Percentiles rank a stretch among this genome's conserved stretches.
Conservation (phyloP, 2,329 filamentous ascomycete genomes). For the Aspergillus pseudoglaucus region DNA sequence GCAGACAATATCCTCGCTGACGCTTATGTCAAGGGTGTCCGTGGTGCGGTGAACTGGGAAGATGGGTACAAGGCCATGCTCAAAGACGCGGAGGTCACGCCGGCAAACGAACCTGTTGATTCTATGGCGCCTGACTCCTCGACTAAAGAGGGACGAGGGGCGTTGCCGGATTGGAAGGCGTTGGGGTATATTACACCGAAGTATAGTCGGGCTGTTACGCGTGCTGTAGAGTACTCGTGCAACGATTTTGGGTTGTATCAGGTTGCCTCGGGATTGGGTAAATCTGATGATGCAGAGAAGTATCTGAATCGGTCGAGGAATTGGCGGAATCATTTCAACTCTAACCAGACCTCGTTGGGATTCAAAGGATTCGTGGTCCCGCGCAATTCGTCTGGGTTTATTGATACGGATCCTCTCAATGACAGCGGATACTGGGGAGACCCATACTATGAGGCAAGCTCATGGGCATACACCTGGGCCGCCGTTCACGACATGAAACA, state of each 20-base stretch:
- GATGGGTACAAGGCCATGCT: slow-evolving; percentile 58
- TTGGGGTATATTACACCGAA: slow-evolving; percentile 60
- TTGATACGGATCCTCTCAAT: slow-evolving; percentile 44
- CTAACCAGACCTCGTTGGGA: slow-evolving; percentile 49
- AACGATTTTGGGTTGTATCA: slow-evolving; percentile 65
- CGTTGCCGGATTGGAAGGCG: slow-evolving; percentile 61
- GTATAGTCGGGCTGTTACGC: slow-evolving; percentile 56
- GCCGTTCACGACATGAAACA: slow-evolving; percentile 59
- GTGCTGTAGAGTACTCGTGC: slow-evolving; percentile 60
- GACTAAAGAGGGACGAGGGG: slow-evolving; percentile 62
- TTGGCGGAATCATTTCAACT: slow-evolving; percentile 68
- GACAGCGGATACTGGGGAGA: slow-evolving; percentile 62
- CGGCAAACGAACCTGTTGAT: slow-evolving; percentile 54
- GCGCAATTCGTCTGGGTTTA: slow-evolving; percentile 44
- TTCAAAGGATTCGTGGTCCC: slow-evolving; percentile 64
- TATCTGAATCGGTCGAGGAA: slow-evolving; percentile 60
- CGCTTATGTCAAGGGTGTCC: slow-evolving; percentile 61
- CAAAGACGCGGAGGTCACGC: slow-evolving; percentile 59
- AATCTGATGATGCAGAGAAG: slow-evolving; percentile 45
- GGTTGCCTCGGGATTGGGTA: slow-evolving; percentile 55
- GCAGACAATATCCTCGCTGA: slow-evolving; percentile 67
- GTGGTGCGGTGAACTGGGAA: slow-evolving; percentile 57
- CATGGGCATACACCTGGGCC: slow-evolving; percentile 63
- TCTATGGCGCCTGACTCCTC: slow-evolving; percentile 50
- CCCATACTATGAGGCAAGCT: slow-evolving; percentile 54